phyloP scores from a whole-genome alignment of 73 alveolate species.

The Tetrahymena malaccensis region DNA sequence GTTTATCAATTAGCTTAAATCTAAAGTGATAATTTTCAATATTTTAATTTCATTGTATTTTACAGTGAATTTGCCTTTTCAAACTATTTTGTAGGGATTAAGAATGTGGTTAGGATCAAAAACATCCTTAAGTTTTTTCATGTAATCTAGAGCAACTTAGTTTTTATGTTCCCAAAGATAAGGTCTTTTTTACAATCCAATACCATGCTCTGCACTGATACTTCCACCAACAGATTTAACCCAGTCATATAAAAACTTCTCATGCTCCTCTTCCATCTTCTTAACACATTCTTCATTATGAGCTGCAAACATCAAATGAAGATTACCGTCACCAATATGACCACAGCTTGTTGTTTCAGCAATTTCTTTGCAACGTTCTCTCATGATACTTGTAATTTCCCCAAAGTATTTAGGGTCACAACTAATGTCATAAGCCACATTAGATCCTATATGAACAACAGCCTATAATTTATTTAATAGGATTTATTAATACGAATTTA shows the following conservation, averaged over 20 bases:
- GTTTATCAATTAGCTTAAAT: not conserved
- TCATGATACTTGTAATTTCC: conserved; percentile 1
- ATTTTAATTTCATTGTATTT: too few relatives aligned
- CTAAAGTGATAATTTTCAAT: too few relatives aligned
- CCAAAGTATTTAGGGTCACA: conserved; percentile 35
- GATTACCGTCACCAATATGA: conserved; percentile 42
- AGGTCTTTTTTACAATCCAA: conserved; percentile 14
- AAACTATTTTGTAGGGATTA: not conserved
- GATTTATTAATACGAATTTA: not conserved
- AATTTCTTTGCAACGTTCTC: not conserved
- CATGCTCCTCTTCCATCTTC: conserved; percentile 13
- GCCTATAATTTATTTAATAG: not conserved
- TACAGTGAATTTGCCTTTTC: not conserved
- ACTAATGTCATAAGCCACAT: conserved; percentile 22
- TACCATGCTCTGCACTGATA: conserved; percentile 45
- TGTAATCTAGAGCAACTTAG: not conserved
- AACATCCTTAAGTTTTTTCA: not conserved
- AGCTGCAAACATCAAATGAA: conserved; percentile 3
- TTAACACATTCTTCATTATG: conserved; percentile 4
- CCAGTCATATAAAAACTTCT: not conserved
- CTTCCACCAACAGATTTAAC: conserved; percentile 14
- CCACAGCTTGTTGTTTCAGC: conserved; percentile 14
- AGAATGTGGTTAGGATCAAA: conserved; percentile 33
- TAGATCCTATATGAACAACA: conserved; percentile 19
- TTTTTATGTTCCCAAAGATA: not conserved